Conservation (phyloP, 1,139 yeast genomes). For the Wickerhamomyces sp. region DNA sequence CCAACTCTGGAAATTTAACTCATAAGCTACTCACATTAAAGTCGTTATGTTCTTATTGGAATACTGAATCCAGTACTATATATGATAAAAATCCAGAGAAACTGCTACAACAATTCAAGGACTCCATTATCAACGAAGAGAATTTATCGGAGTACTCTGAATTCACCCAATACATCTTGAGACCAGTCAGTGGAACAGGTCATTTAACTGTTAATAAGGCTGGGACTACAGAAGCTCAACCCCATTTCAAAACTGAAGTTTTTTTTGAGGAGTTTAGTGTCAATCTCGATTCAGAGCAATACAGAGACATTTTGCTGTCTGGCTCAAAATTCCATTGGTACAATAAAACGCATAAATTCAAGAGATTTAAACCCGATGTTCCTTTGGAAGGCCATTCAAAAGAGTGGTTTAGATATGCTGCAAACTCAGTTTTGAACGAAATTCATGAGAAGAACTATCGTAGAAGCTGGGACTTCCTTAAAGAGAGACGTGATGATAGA, state of each 20-base stretch:
- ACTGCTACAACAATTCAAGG: conserved; percentile 40
- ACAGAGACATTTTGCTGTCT: conserved; percentile 75
- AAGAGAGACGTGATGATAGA: conserved; percentile 68
- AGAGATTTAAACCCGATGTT: conserved; percentile 62
- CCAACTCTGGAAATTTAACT: conserved; percentile 63
- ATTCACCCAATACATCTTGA: conserved; percentile 60
- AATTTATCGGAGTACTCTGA: conserved; percentile 23
- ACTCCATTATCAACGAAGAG: conserved; percentile 30
- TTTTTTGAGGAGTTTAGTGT: conserved; percentile 86
- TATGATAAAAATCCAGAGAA: conserved; percentile 41
- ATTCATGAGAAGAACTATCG: conserved; percentile 74
- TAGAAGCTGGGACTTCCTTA: conserved; percentile 88
- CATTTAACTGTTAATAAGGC: conserved; percentile 74
- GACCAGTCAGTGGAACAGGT: conserved; percentile 90
- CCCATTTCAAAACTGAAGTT: conserved; percentile 73
- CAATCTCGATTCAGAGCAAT: conserved; percentile 80
- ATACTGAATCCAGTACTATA: conserved; percentile 58
- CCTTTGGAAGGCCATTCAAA: conserved; percentile 63
- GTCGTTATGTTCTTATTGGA: conserved; percentile 80
- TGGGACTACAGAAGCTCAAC: conserved; percentile 63
- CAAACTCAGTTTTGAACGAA: conserved; percentile 65
- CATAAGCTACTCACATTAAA: conserved; percentile 75
- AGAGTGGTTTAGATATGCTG: conserved; percentile 82
- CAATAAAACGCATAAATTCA: conserved; percentile 69
- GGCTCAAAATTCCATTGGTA: conserved; percentile 80